phyloP scores from a whole-genome alignment of 768 basidiomycete genomes.

The Lentinula detonsa region DNA sequence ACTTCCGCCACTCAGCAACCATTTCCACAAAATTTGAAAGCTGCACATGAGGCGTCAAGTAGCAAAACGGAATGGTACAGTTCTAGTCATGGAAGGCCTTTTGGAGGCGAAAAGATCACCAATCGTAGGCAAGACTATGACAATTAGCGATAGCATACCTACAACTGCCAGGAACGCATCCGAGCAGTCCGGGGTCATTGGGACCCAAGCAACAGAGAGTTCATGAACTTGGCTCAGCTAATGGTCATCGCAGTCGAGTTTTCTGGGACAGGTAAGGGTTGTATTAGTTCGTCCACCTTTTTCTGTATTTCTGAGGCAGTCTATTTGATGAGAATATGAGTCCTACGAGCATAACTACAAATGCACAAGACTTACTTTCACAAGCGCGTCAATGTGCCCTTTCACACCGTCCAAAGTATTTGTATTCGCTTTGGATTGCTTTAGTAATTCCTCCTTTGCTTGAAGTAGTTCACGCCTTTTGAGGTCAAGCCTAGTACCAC shows the following conservation, averaged over 20 bases:
- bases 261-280: slow-evolving; percentile 28
- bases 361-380: slow-evolving; percentile 46
- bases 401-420: slow-evolving; percentile 75
- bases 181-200: no score
- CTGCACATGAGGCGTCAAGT: no score
- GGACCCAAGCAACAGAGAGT: no score
- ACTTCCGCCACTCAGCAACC: no score
- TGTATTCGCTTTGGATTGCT: slow-evolving; percentile 70
- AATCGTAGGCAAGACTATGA: no score
- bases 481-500: slow-evolving; percentile 55
- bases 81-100: no score
- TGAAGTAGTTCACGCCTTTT: slow-evolving; percentile 60
- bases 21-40: no score
- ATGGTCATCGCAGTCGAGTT: background rate
- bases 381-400: slow-evolving; percentile 65
- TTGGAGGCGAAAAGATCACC: no score
- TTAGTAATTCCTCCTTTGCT: slow-evolving; percentile 75
- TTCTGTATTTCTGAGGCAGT: slow-evolving; percentile 68
- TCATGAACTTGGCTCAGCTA: background rate
- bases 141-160: no score
- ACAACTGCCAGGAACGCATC: no score
- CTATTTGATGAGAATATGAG: slow-evolving; percentile 26
- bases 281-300: slow-evolving; percentile 65
- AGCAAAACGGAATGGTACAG: no score
- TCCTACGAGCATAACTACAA: slow-evolving; percentile 9